Evolutionary conservation across 441 rosid genomes (phyloP).

Genomic region (Populus hybrid): DNA sequence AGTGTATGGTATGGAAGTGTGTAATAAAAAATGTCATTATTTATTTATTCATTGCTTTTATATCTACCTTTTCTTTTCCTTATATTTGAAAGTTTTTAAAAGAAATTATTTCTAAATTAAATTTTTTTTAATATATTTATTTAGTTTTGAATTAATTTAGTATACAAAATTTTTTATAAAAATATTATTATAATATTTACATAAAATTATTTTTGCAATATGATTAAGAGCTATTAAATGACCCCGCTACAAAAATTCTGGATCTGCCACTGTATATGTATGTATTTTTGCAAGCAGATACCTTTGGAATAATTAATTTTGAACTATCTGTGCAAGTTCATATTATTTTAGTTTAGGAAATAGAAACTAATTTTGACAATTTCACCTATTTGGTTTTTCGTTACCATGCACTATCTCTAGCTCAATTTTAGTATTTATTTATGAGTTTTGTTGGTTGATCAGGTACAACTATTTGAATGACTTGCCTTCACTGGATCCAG

Average conservation of each 20-base stretch:
- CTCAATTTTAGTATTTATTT: background rate
- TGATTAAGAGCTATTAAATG: background rate
- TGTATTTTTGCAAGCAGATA: background rate
- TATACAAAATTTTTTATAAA: background rate
- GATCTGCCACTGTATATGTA: background rate
- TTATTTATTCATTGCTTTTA: background rate
- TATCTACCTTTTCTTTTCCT: background rate
- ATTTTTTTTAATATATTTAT: too few relatives aligned
- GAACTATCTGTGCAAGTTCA: background rate
- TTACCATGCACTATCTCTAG: background rate
- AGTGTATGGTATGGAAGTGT: background rate
- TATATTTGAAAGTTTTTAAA: background rate
- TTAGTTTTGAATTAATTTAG: background rate
- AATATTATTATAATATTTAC: background rate
- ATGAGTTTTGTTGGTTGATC: constrained; percentile 26
- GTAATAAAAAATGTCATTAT: too few relatives aligned
- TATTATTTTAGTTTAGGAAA: background rate
- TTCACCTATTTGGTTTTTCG: background rate
- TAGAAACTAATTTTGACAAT: background rate
- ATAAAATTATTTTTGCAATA: background rate
- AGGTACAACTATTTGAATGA: constrained; percentile 95
- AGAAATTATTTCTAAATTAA: too few relatives aligned
- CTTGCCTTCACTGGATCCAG: constrained; percentile 97
- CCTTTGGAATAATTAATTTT: background rate
- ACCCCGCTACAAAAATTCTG: background rate